These are phyloP conservation scores for Daldinia grandis DNA, from an alignment of 495 filamentous ascomycete species.

Conservation along the genomic window DNA sequence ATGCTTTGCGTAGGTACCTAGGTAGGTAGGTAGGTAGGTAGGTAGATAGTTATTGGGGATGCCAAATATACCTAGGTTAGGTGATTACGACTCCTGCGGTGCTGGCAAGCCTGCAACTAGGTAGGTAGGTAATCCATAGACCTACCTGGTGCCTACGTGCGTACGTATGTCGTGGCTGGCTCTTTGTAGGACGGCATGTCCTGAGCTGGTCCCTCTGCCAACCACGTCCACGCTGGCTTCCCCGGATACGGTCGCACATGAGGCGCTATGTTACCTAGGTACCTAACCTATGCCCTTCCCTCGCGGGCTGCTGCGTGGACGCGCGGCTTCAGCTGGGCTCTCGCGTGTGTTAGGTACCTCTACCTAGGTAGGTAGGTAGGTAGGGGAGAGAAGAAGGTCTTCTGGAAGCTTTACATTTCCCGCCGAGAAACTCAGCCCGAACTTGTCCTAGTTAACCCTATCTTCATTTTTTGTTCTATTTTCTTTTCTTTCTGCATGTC, in stretches of 20 bases:
- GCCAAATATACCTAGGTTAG: too few species aligned
- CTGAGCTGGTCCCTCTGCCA: conserved; percentile 21
- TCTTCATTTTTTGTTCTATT: conserved; percentile 3
- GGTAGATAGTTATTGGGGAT: too few species aligned
- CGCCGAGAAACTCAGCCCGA: conserved; percentile 20
- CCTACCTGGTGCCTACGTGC: conserved; percentile 3
- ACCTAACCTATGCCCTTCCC: neutral
- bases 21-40: neutral
- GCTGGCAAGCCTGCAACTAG: neutral
- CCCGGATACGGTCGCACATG: conserved; percentile 30
- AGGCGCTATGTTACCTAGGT: conserved; percentile 1
- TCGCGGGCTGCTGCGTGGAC: conserved; percentile 22
- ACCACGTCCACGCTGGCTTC: conserved; percentile 8
- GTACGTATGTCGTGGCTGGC: conserved; percentile 4
- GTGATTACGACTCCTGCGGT: conserved; percentile 15
- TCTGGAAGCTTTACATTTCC: conserved; percentile 27
- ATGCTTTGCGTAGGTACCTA: neutral
- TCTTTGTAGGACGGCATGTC: conserved; percentile 24
- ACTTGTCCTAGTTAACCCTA: conserved; percentile 26
- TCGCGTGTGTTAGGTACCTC: too few species aligned
- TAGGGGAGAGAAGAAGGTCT: neutral
- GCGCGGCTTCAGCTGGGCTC: conserved; percentile 30
- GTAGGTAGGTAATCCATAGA: conserved; percentile 11
- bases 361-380: too few species aligned
- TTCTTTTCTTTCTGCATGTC: neutral